Conservation (phyloP, 2,329 filamentous ascomycete species). For the Calonectria pteridis region DNA sequence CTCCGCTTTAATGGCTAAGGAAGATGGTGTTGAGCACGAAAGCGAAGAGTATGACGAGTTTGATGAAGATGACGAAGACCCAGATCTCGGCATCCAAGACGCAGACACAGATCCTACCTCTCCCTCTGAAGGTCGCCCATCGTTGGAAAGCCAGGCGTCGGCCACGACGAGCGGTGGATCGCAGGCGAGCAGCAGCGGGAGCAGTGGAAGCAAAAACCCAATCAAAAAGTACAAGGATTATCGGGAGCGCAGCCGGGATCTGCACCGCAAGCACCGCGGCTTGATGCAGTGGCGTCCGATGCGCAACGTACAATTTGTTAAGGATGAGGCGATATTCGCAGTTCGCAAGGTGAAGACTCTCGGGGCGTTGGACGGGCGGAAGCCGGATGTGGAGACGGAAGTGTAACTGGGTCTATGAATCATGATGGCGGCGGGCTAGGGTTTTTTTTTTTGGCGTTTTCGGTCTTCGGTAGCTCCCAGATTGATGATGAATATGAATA, state of each 20-base stretch:
- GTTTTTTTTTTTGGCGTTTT: not conserved
- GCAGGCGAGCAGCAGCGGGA: slow-evolving; percentile 46
- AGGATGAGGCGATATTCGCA: slow-evolving; percentile 86
- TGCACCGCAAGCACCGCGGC: slow-evolving; percentile 88
- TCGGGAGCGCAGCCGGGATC: slow-evolving; percentile 75
- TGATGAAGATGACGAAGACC: slow-evolving; percentile 54
- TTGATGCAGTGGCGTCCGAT: slow-evolving; percentile 97
- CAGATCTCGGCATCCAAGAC: slow-evolving; percentile 72
- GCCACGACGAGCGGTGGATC: slow-evolving; percentile 46
- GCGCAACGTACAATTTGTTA: slow-evolving; percentile 87
- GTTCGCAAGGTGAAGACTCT: slow-evolving; percentile 81
- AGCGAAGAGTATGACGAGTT: slow-evolving; percentile 57
- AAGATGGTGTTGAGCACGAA: slow-evolving; percentile 43
- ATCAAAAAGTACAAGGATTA: slow-evolving; percentile 72
- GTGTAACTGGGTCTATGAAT: slow-evolving; percentile 49
- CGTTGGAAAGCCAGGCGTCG: slow-evolving; percentile 57
- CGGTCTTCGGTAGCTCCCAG: not conserved
- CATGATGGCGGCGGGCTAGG: not conserved
- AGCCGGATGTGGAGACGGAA: slow-evolving; percentile 91
- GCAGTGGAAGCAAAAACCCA: slow-evolving; percentile 62
- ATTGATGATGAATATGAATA: not conserved
- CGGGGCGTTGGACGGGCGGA: slow-evolving; percentile 81
- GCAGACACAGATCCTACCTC: slow-evolving; percentile 52
- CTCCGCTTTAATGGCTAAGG: slow-evolving; percentile 57
- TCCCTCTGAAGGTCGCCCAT: slow-evolving; percentile 48